These are phyloP conservation scores for Vanilla planifolia DNA, from an alignment of 106 monocot genomes.

Conservation along the genomic window DNA sequence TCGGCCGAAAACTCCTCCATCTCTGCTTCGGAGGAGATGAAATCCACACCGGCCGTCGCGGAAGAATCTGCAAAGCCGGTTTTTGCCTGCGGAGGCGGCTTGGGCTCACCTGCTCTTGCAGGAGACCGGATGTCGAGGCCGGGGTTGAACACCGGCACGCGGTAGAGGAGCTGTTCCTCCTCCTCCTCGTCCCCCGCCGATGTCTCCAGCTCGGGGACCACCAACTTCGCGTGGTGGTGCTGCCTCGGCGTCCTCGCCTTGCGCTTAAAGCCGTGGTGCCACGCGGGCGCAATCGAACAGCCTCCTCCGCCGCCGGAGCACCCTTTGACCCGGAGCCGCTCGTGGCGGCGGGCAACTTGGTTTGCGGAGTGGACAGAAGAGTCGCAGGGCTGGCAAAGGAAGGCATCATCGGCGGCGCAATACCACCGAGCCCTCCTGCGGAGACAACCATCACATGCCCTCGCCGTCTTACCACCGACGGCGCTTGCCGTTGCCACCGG, in stretches of 20 bases:
- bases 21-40: slow-evolving; percentile 48
- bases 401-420: slow-evolving; percentile 87
- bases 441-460: slow-evolving; percentile 70
- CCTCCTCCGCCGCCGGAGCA: not conserved
- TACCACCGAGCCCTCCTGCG: slow-evolving; percentile 66
- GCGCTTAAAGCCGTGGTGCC: slow-evolving; percentile 67
- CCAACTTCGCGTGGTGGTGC: slow-evolving; percentile 11
- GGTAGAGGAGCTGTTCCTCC: slow-evolving; percentile 63
- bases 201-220: slow-evolving; percentile 61
- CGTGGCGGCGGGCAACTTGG: slow-evolving; percentile 75
- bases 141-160: slow-evolving; percentile 70
- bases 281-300: slow-evolving; percentile 15
- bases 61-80: not conserved
- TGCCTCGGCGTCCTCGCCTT: slow-evolving; percentile 72
- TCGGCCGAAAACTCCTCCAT: slow-evolving; percentile 79
- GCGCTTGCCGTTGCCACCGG: slow-evolving; percentile 13
- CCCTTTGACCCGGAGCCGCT: slow-evolving; percentile 48
- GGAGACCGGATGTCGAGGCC: slow-evolving; percentile 36
- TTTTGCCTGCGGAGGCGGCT: not conserved
- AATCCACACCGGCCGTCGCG: slow-evolving; percentile 10
- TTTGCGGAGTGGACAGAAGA: slow-evolving; percentile 77
- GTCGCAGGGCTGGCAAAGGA: slow-evolving; percentile 84
- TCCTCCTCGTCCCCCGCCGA: slow-evolving; percentile 20
- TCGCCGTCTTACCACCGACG: slow-evolving; percentile 42
- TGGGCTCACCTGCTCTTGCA: not conserved